These are phyloP conservation scores for Ophiocordyceps camponoti-floridani DNA, from an alignment of 2,329 filamentous ascomycete species.

Conservation along the genomic window DNA sequence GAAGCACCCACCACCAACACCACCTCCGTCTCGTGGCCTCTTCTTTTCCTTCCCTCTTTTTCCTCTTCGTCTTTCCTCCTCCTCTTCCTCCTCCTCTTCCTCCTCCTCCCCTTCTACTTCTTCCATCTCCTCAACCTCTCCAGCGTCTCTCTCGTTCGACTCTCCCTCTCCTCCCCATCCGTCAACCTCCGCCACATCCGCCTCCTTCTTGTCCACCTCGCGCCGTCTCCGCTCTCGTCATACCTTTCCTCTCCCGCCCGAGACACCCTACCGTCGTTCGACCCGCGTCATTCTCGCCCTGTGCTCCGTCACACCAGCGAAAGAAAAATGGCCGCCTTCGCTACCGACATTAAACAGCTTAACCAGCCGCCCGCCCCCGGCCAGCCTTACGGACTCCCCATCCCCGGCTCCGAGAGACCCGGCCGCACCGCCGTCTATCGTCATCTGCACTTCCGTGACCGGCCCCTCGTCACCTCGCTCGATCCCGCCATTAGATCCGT, in stretches of 20 bases:
- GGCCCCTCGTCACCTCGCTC: constrained; percentile 49
- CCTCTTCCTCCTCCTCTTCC: not conserved
- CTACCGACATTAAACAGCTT: constrained; percentile 33
- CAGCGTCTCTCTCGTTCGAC: not conserved
- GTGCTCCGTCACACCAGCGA: not conserved
- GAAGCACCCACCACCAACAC: not conserved
- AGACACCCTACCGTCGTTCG: not conserved
- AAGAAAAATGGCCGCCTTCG: constrained; percentile 12
- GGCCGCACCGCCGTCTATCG: constrained; percentile 65
- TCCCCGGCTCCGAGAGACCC: constrained; percentile 58
- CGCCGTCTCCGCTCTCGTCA: no score
- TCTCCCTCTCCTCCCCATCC: no score
- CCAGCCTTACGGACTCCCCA: constrained; percentile 56
- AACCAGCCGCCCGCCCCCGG: constrained; percentile 50
- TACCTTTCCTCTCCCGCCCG: not conserved
- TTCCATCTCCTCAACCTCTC: not conserved
- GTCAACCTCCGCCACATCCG: no score
- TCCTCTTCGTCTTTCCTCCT: not conserved
- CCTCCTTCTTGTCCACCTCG: no score
- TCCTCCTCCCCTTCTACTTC: not conserved
- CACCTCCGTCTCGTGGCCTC: not conserved
- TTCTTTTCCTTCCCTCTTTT: not conserved
- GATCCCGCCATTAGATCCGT: constrained; percentile 55
- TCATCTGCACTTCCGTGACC: constrained; percentile 61
- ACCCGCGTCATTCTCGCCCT: not conserved